Evolutionary conservation across 1,139 yeast genomes (phyloP).

Genomic region (Yamadazyma mexicana): DNA sequence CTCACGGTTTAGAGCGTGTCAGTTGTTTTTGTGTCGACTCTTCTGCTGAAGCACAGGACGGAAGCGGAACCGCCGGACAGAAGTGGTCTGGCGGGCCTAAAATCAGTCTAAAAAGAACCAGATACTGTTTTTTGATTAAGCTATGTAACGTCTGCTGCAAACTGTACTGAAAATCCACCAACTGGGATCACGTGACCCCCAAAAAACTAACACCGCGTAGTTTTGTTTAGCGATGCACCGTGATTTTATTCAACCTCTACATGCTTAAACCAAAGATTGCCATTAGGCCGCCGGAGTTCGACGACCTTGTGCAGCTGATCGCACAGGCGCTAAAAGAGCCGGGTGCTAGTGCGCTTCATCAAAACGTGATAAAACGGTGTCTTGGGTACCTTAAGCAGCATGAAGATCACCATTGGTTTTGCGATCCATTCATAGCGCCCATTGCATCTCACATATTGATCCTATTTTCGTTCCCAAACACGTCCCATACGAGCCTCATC

Average conservation of each 20-base stretch:
- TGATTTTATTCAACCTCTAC: not conserved
- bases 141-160: too few relatives aligned
- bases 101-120: too few relatives aligned
- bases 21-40: too few relatives aligned
- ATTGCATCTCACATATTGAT: constrained; percentile 55
- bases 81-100: too few relatives aligned
- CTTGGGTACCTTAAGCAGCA: constrained; percentile 24
- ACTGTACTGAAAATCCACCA: too few relatives aligned
- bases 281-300: constrained; percentile 25
- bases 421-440: constrained; percentile 49
- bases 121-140: too few relatives aligned
- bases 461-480: constrained; percentile 57
- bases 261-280: constrained; percentile 3
- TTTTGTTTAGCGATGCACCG: too few relatives aligned
- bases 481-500: constrained; percentile 42
- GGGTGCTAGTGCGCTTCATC: constrained; percentile 27
- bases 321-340: constrained; percentile 23
- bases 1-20: too few relatives aligned
- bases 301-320: constrained; percentile 23
- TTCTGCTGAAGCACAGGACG: too few relatives aligned
- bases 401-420: constrained; percentile 49
- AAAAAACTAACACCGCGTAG: too few relatives aligned
- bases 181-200: too few relatives aligned
- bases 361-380: constrained; percentile 25
- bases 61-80: too few relatives aligned